Base-by-base conservation (phyloP, 495 filamentous ascomycete species). In the Hypomontagnella submonticulosa region DNA sequence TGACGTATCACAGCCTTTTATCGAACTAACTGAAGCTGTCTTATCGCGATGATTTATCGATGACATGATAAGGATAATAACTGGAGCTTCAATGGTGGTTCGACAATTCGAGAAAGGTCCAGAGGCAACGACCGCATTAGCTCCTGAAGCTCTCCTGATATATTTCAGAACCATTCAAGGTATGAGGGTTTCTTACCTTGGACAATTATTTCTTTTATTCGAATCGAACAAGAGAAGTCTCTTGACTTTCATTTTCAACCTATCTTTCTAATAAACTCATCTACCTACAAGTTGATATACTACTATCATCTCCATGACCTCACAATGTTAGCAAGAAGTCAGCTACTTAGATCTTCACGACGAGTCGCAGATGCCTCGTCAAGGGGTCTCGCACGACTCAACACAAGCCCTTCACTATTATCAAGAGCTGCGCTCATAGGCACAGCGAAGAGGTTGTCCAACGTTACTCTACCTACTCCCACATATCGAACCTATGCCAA, bases 401-500 rank as follows among this genome's bases (percentile, higher is more conserved):
- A 61, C 54, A 34, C 61, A 49, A 61, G 54, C 60, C 55, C 71
- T 63, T 61, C 76, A 52, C 48, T 61, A 71, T 15, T 61, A 54
- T 47, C 71, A 30, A 51, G 49, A 65, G 36, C 56, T 70, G 53
- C 59, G 47, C 63, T 72, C 36, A 44, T 61, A 33, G 10, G 44
- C 57, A 55, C 66, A 40, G 51, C 57, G 37, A 50, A 69, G 2
- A 5, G 11, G 12, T 6, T 67, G 57, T 55, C 38, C n/a, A 41
- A 63, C 52, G 54, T 66, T 18, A 60, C 66, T 5, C 44, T 79
- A 12, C 75, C 78, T 1, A 57, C 67, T 27, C 55, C 70, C 20
- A 33, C 63, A 47, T 53, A 67, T 32, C 84, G 93, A 60, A 74
- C 71, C 36, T 97, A 97, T 79, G 87, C 90, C 20, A 90, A 83